These are phyloP conservation scores for Myrica gale DNA, from an alignment of 306 rosid species.

Conservation along the genomic window DNA sequence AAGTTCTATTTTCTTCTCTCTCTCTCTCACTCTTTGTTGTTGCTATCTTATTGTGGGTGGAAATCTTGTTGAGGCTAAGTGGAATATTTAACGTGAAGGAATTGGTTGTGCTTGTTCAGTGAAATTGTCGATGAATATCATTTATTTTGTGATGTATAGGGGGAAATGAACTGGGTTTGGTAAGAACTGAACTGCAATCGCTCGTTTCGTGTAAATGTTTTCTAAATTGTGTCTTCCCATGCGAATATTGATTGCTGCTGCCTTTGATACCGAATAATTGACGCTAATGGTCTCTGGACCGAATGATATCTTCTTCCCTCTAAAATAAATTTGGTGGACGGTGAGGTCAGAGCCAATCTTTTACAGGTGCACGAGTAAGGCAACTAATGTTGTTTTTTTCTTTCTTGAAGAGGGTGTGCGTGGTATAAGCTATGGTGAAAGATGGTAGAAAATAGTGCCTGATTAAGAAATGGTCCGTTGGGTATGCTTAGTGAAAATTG, in stretches of 20 bases:
- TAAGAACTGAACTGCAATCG: background rate
- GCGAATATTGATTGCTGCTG: background rate
- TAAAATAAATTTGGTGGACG: background rate
- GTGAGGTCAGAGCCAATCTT: background rate
- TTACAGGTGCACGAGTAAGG: background rate
- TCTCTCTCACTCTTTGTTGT: background rate
- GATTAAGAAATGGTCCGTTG: background rate
- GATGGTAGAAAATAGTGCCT: background rate
- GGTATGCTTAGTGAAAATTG: background rate
- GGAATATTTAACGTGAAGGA: background rate
- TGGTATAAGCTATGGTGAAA: background rate
- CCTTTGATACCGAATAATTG: background rate
- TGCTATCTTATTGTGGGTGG: background rate
- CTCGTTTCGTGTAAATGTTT: background rate
- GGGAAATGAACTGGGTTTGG: background rate
- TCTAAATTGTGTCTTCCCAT: background rate
- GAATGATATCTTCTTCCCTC: background rate
- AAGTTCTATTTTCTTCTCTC: background rate
- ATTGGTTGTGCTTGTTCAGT: conserved; percentile 2
- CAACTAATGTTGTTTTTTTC: background rate
- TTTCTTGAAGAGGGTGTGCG: background rate
- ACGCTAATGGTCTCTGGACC: background rate
- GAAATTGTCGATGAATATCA: background rate
- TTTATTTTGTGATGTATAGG: background rate
- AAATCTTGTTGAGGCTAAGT: background rate